A percentile compares a stretch with the other conserved stretches of the same genome.
Evolutionary conservation across 2,329 filamentous ascomycete species (phyloP).

Genomic region (Xenosphaeropsis pyriputrescens): DNA sequence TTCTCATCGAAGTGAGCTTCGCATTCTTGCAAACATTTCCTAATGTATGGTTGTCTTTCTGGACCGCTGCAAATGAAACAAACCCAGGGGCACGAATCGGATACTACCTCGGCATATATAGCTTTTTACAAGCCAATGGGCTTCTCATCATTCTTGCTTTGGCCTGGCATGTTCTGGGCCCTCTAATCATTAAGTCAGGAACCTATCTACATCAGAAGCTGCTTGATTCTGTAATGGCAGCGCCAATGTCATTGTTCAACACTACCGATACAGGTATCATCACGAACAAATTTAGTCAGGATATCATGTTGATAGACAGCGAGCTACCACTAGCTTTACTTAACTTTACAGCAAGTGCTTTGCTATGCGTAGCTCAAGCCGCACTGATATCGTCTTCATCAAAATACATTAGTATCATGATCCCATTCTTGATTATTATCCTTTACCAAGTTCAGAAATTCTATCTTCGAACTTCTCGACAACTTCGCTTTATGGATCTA

Average conservation of each 20-base stretch:
- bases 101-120: constrained; percentile 9
- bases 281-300: constrained; percentile 13
- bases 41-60: constrained; percentile 17
- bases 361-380: constrained; percentile 19
- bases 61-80: constrained; percentile 11
- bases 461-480: constrained; percentile 30
- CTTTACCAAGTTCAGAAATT: constrained; percentile 19
- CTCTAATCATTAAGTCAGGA: background rate
- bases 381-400: constrained; percentile 22
- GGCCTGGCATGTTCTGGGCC: background rate
- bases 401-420: constrained; percentile 1
- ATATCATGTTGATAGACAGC: constrained; percentile 14
- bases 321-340: constrained; percentile 9
- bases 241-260: constrained; percentile 3
- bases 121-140: constrained; percentile 2
- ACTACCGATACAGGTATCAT: constrained; percentile 6
- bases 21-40: constrained; percentile 11
- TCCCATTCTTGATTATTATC: constrained; percentile 9
- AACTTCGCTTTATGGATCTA: constrained; percentile 29
- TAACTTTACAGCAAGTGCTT: constrained; percentile 20
- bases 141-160: background rate
- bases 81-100: constrained; percentile 5
- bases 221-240: constrained; percentile 4
- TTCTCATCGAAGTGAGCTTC: constrained; percentile 7
- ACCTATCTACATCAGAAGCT: background rate